Evolutionary conservation across 495 filamentous ascomycete species (phyloP), one percentile per base, ranked within the genome.

Genomic region (Penicillium flavigenum): DNA sequence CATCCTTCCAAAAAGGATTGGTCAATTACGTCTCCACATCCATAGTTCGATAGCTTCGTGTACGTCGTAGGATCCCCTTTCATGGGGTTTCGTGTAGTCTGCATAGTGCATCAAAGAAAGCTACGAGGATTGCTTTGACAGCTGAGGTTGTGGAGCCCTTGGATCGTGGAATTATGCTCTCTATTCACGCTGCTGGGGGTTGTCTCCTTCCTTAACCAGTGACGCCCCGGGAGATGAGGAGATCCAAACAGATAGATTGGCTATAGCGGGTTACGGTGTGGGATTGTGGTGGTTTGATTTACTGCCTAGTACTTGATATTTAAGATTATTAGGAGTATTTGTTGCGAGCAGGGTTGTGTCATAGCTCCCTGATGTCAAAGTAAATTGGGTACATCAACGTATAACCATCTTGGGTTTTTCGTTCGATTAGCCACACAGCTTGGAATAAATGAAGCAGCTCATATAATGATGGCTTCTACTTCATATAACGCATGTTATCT

Each of bases 41-140:
- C 42, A 44, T 4, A 14, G 11, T 16, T 27, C 27, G 5, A 9
- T 44, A 9, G 11, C 17, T 29, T 16, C 14, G 29, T n/a, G 16
- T 16, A 10, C 44, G 44, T 27, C 10, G 31, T 14, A 34, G 3
- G 0, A 7, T 29, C 22, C 11, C n/a, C 20, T 17, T 17, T 16
- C 16, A 5, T 46, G 22, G 43, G 10, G n/a, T 6, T 17, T 2
- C 10, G 24, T n/a, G 19, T 11, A 48, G 16, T 3, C 1, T 48
- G 34, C n/a, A 52, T 31, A 17, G 4, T 44, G 39, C 50, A 41
- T 42, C 39, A 22, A 43, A 24, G 51, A 44, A 51, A 14, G 5
- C 9, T 51, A 29, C 38, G 24, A 4, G 38, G 16, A 24, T 6
- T 29, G 3, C 31, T 38, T 51, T 26, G 14, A 39, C 19, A 19